phyloP scores from a whole-genome alignment of 306 rosid genomes.

The Alnus glutinosa region DNA sequence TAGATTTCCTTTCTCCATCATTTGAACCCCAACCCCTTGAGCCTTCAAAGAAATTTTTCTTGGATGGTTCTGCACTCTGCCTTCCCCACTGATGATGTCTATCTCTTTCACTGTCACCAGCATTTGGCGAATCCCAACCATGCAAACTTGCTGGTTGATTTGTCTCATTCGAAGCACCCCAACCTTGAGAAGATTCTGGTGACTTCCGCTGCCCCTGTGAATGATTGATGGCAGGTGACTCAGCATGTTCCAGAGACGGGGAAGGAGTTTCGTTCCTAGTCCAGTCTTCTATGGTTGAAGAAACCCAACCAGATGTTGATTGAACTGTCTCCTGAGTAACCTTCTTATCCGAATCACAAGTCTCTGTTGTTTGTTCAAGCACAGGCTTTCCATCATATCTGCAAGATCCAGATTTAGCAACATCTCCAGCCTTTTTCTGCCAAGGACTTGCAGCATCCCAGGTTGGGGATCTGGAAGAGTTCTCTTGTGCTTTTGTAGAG shows the following conservation, averaged over 20 bases:
- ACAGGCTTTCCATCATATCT: slow-evolving; percentile 20
- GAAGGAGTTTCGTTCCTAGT: slow-evolving; percentile 23
- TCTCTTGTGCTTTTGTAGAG: slow-evolving; percentile 14
- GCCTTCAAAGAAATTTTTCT: slow-evolving; percentile 58
- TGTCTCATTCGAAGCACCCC: slow-evolving; percentile 37
- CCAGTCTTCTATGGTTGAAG: slow-evolving; percentile 29
- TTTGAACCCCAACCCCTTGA: slow-evolving; percentile 71
- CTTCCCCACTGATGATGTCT: slow-evolving; percentile 55
- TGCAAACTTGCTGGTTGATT: slow-evolving; percentile 38
- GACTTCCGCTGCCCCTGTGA: slow-evolving; percentile 50
- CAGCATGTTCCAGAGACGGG: slow-evolving; percentile 12
- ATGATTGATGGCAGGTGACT: slow-evolving; percentile 23
- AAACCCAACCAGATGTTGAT: slow-evolving; percentile 22
- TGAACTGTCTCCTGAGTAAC: slow-evolving; percentile 8
- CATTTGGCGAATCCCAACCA: slow-evolving; percentile 62
- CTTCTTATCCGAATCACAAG: slow-evolving; percentile 36
- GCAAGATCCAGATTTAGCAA: slow-evolving; percentile 4
- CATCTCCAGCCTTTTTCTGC: slow-evolving; percentile 26
- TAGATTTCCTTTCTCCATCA: slow-evolving; percentile 63
- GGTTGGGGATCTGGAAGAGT: slow-evolving; percentile 10
- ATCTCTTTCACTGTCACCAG: slow-evolving; percentile 43
- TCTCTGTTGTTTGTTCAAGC: slow-evolving; percentile 3
- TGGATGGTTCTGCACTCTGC: slow-evolving; percentile 45
- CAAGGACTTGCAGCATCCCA: slow-evolving; percentile 22
- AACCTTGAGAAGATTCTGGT: slow-evolving; percentile 36